Conservation (phyloP, 148 eudicot genomes). For the Pharnaceum exiguum region DNA sequence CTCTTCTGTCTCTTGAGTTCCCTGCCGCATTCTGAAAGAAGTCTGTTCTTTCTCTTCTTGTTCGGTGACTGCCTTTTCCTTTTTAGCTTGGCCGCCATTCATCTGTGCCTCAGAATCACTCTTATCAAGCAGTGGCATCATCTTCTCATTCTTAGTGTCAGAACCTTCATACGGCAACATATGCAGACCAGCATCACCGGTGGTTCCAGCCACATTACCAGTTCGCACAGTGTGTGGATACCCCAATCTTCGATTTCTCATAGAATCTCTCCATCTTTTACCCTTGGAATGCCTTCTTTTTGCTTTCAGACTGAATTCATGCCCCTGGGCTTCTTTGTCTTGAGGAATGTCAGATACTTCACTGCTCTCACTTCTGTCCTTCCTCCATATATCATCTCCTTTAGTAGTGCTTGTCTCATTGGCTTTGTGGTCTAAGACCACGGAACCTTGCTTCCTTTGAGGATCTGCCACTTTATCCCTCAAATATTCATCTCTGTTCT, state of each 20-base stretch:
- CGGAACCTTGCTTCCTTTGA: not conserved
- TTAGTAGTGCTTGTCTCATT: not conserved
- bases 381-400: not conserved
- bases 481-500: not conserved
- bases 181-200: not conserved
- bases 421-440: not conserved
- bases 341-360: not conserved
- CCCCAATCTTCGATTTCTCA: slow-evolving; percentile 18
- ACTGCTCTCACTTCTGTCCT: not conserved
- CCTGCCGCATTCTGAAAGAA: too few relatives aligned
- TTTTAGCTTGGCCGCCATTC: not conserved
- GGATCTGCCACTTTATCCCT: not conserved
- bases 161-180: slow-evolving; percentile 1
- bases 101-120: not conserved
- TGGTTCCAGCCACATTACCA: not conserved
- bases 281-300: slow-evolving; percentile 22
- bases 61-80: slow-evolving; percentile 2
- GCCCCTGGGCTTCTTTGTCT: not conserved
- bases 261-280: slow-evolving; percentile 32
- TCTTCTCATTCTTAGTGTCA: not conserved
- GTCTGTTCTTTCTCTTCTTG: not conserved
- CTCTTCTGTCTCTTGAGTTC: not conserved
- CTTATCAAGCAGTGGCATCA: not conserved
- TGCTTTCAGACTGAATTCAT: slow-evolving; percentile 5
- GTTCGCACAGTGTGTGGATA: not conserved